A percentile compares a stretch with the other conserved stretches of the same genome.
Conservation (phyloP, 2,329 filamentous ascomycete species). For the Penicillium hordei region DNA sequence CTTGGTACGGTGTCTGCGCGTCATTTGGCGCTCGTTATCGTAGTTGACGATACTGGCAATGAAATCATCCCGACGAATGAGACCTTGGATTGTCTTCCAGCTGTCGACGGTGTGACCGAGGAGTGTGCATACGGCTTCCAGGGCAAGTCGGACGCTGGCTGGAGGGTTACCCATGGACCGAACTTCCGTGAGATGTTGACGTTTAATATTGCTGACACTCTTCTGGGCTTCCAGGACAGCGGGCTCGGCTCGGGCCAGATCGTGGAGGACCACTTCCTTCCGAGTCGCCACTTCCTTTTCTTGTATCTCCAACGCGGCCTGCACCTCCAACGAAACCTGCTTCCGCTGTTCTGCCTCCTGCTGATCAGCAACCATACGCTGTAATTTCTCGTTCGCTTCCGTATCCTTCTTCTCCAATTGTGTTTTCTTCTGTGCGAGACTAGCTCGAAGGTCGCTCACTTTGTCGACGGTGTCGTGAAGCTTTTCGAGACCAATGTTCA, state of each 20-base stretch:
- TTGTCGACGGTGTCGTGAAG: conserved; percentile 95
- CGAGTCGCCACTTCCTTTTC: conserved; percentile 82
- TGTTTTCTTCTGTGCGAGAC: conserved; percentile 88
- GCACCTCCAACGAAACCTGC: conserved; percentile 82
- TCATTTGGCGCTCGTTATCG: conserved; percentile 95
- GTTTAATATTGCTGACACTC: conserved; percentile 98
- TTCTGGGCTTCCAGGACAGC: conserved; percentile 90
- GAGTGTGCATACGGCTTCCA: conserved; percentile 95
- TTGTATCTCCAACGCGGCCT: conserved; percentile 81
- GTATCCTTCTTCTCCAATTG: conserved; percentile 91
- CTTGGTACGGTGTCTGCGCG: conserved; percentile 72
- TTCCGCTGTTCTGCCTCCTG: conserved; percentile 91
- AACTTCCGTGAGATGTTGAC: conserved; percentile 94
- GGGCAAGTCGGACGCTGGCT: conserved; percentile 81
- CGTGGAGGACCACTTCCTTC: conserved; percentile 78
- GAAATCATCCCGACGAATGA: conserved; percentile 91
- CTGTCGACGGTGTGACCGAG: conserved; percentile 85
- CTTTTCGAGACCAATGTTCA: conserved; percentile 98
- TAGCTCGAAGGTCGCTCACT: conserved; percentile 85
- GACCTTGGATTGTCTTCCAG: conserved; percentile 87
- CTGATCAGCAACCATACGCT: conserved; percentile 96
- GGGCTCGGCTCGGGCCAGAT: conserved; percentile 87
- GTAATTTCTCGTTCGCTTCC: conserved; percentile 95
- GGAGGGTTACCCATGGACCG: conserved; percentile 95
- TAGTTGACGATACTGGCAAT: conserved; percentile 98